Evolutionary conservation across 495 filamentous ascomycete genomes (phyloP), one percentile per base, ranked within the genome.

Genomic region (Choiromyces venosus): DNA sequence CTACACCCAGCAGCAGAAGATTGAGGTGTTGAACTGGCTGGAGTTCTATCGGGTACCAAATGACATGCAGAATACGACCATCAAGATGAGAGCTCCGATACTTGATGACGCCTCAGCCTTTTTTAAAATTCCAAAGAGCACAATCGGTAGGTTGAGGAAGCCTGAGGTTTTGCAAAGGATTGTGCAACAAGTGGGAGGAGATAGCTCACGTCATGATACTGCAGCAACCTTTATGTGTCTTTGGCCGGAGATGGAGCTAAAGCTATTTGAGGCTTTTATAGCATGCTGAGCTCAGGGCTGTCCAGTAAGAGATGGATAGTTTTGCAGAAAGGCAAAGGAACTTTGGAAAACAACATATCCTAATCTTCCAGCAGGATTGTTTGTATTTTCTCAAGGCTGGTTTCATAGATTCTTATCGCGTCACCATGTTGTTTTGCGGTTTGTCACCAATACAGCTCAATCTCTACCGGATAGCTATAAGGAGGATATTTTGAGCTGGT

Each of bases 261-360:
- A 21, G 19, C 19, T 46, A 21, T 21, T 46, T 46, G 42, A 46
- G 18, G 19, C 42, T 21, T 21, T 46, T 46, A 21, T 21, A 40
- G 9, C 42, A 0, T 6, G 19, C 7, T 5, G 8, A 21, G 18
- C 42, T 21, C 18, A 21, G 1, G 42, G 42, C 6, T 6, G 12
- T 21, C 42, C 42, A 21, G 42, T 21, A 16, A 46, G 42, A 46
- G 42, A 46, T 46, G 42, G 42, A 46, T 46, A 19, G 42, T 46
- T 46, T 46, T 4, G 42, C 19, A 46, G 19, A 46, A 46, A 46
- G 18, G 19, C 42, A 21, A 21, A 46, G 42, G 18, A 46, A 21
- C 42, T 67, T 72, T 73, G 67, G 72, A 73, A 73, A 35, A 38
- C 68, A 65, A 69, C 14, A n/a, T 73, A 73, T 65, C 61, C 61